Evolutionary conservation across 179 eudicot species (phyloP).

Genomic region (Gypsophila paniculata): DNA sequence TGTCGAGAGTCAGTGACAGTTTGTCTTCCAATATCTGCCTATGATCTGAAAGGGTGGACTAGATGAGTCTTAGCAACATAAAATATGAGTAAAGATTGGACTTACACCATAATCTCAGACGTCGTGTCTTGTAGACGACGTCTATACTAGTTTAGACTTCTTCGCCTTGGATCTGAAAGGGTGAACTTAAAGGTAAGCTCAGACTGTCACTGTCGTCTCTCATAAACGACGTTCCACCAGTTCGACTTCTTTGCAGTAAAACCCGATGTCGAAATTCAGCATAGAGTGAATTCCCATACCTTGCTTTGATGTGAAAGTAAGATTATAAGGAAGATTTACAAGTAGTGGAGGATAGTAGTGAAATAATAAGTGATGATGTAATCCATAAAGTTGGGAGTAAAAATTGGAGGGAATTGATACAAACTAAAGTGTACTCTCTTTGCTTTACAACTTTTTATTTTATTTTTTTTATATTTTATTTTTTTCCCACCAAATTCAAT

Average conservation of each 20-base stretch:
- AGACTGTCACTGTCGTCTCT: too few relatives aligned
- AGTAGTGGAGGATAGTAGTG: slow-evolving; percentile 39
- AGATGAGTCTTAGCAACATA: too few relatives aligned
- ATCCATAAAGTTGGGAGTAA: slow-evolving; percentile 25
- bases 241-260: too few relatives aligned
- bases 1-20: not conserved
- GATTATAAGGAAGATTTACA: slow-evolving; percentile 15
- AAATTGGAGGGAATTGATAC: slow-evolving; percentile 10
- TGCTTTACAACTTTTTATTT: not conserved
- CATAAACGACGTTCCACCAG: too few relatives aligned
- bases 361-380: slow-evolving; percentile 36
- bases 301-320: too few relatives aligned
- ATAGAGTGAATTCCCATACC: too few relatives aligned
- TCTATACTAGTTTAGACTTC: too few relatives aligned
- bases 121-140: too few relatives aligned
- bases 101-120: too few relatives aligned
- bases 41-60: not conserved
- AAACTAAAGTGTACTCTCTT: slow-evolving; percentile 8
- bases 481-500: slow-evolving; percentile 24
- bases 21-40: not conserved
- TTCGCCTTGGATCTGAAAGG: not conserved
- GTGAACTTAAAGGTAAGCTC: too few relatives aligned
- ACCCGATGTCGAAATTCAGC: too few relatives aligned
- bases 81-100: too few relatives aligned
- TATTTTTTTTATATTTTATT: not conserved